Percentiles rank a stretch among this genome's conserved stretches.
phyloP scores from a whole-genome alignment of 2,329 filamentous ascomycete species.

The Eurotiales sp. region DNA sequence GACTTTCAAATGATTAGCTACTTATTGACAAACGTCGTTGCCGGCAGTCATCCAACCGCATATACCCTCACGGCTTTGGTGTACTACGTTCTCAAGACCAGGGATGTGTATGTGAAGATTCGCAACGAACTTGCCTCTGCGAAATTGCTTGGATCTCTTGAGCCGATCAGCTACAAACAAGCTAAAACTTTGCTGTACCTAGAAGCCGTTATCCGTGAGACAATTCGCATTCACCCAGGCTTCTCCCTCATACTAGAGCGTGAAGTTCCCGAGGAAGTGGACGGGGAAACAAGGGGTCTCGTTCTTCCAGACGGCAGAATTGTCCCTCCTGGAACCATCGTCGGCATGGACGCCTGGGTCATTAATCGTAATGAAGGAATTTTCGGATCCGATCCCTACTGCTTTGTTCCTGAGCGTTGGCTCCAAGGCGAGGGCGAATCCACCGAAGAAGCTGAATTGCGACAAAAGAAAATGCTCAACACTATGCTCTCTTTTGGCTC shows the following conservation, averaged over 20 bases:
- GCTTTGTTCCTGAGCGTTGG: constrained; percentile 29
- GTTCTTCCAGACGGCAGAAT: constrained; percentile 17
- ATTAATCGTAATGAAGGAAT: constrained; percentile 20
- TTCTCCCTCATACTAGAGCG: constrained; percentile 16
- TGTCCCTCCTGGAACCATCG: constrained; percentile 22
- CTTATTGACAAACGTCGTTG: constrained; percentile 24
- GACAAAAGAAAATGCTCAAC: constrained; percentile 20
- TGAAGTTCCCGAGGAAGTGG: constrained; percentile 13
- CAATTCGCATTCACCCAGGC: constrained; percentile 17
- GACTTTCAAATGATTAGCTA: constrained; percentile 18
- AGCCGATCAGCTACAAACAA: constrained; percentile 14
- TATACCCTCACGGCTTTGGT: constrained; percentile 29
- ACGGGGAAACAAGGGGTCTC: constrained; percentile 1
- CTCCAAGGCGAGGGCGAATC: constrained; percentile 17
- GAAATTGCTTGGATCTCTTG: constrained; percentile 8
- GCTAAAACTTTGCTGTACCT: constrained; percentile 12
- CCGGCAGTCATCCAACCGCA: constrained; percentile 34
- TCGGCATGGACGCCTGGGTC: constrained; percentile 28
- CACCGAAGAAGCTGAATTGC: constrained; percentile 13
- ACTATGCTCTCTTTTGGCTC: constrained; percentile 21
- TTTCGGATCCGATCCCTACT: constrained; percentile 23
- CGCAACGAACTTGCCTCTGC: constrained; percentile 21
- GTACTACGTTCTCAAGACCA: constrained; percentile 28
- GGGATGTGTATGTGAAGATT: constrained; percentile 22
- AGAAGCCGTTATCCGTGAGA: constrained; percentile 16